Conservation (phyloP, 257 asterid species). For the Solanum tacnaense region DNA sequence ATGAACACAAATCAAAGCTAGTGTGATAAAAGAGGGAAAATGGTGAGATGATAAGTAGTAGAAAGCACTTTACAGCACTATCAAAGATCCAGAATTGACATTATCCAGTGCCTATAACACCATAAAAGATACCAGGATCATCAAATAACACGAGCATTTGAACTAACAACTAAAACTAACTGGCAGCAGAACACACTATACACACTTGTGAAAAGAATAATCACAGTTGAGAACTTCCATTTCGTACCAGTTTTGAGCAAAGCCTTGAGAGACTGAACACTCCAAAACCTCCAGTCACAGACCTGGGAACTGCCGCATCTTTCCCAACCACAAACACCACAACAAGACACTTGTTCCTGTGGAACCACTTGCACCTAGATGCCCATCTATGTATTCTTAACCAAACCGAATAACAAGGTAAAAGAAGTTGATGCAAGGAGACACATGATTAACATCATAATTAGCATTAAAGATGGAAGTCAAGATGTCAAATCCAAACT, state of each 20-base stretch:
- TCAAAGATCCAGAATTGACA: not conserved
- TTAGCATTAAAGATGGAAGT: not conserved
- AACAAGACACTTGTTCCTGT: too few species aligned
- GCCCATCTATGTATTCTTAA: too few species aligned
- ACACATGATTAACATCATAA: not conserved
- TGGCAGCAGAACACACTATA: not conserved
- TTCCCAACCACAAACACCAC: too few species aligned
- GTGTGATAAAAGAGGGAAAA: not conserved
- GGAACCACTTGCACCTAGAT: not conserved
- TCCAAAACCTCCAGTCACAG: not conserved
- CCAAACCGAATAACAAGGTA: not conserved
- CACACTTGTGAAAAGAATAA: not conserved
- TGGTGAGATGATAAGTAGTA: not conserved
- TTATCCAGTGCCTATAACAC: not conserved
- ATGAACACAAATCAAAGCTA: not conserved
- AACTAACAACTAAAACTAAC: not conserved
- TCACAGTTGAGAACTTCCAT: not conserved
- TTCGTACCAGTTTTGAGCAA: too few species aligned
- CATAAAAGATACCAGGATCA: not conserved
- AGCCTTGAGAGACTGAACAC: too few species aligned
- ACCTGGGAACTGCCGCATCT: not conserved
- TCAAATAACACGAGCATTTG: not conserved
- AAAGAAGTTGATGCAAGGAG: not conserved
- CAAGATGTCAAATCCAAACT: not conserved
- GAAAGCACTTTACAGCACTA: not conserved